These are phyloP conservation scores for Chrysochromulina parva DNA, from an alignment of 78 protist species.

Conservation along the genomic window DNA sequence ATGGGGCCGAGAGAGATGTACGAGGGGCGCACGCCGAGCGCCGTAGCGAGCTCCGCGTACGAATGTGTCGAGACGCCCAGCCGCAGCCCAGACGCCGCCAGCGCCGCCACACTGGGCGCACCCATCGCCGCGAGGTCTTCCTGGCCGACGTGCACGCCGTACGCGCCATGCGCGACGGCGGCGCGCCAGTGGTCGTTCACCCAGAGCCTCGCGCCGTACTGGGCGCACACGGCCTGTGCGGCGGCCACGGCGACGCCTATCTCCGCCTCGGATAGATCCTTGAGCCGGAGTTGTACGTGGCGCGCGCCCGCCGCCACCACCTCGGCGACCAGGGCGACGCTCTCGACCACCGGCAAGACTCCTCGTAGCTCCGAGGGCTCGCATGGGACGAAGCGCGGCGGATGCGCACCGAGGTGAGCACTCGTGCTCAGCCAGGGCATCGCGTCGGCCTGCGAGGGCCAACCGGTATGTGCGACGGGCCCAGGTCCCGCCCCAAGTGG, in stretches of 20 bases:
- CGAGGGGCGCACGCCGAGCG: not conserved
- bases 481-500: not conserved
- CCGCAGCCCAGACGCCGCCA: not conserved
- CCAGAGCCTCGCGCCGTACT: conserved; percentile 14
- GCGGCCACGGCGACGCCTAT: not conserved
- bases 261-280: not conserved
- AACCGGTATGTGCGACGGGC: conserved; percentile 15
- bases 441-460: not conserved
- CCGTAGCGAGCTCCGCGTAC: not conserved
- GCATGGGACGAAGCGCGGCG: not conserved
- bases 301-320: conserved; percentile 17
- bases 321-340: not conserved
- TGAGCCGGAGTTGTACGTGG: not conserved
- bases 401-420: not conserved
- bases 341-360: not conserved
- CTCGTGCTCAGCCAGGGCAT: conserved; percentile 16
- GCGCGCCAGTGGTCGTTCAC: conserved; percentile 14
- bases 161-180: not conserved
- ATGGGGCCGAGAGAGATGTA: conserved; percentile 17
- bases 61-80: not conserved
- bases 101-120: not conserved
- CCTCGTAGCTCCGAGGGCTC: not conserved
- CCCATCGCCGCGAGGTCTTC: conserved; percentile 6
- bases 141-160: conserved; percentile 30
- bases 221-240: not conserved